A percentile compares a stretch with the other conserved stretches of the same genome.
These are phyloP conservation scores for Xerocomellus intermedius DNA, from an alignment of 768 basidiomycete genomes.

Conservation along the genomic window DNA sequence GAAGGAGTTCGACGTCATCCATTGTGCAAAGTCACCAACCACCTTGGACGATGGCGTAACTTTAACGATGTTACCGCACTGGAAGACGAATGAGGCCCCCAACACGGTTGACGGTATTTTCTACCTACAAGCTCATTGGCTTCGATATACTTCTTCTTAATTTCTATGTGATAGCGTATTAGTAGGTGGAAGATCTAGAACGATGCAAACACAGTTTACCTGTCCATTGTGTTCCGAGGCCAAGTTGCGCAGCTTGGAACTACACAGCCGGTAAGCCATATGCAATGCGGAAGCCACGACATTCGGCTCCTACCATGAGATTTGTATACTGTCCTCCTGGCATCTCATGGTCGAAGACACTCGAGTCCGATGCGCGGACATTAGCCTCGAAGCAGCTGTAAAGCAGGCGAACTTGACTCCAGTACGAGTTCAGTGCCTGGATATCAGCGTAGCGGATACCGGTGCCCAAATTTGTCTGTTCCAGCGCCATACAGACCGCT, in stretches of 20 bases:
- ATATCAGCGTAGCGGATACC: conserved; percentile 97
- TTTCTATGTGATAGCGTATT: conserved; percentile 47
- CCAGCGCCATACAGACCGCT: conserved; percentile 90
- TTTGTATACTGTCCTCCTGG: conserved; percentile 96
- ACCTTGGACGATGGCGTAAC: conserved; percentile 99
- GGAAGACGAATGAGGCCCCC: conserved; percentile 9
- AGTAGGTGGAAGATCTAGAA: conserved; percentile 8
- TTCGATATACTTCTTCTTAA: conserved; percentile 98
- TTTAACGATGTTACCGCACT: conserved; percentile 99
- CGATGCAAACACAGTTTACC: conserved; percentile 40
- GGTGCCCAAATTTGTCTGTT: conserved; percentile 91
- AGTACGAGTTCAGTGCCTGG: conserved; percentile 95
- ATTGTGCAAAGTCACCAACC: conserved; percentile 98
- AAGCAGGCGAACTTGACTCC: conserved; percentile 94
- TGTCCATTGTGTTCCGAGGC: conserved; percentile 95
- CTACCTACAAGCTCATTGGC: conserved; percentile 85
- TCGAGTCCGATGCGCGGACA: conserved; percentile 94
- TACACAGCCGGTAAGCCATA: conserved; percentile 34
- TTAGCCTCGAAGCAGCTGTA: conserved; percentile 99
- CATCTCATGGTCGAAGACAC: conserved; percentile 99
- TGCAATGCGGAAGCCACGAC: conserved; percentile 15
- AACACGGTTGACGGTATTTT: not conserved
- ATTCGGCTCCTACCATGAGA: conserved; percentile 66
- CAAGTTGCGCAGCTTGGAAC: conserved; percentile 99
- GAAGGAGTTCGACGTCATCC: conserved; percentile 95